Evolutionary conservation across 768 basidiomycete species (phyloP).

Genomic region (Omphalotus guepiniiformis): DNA sequence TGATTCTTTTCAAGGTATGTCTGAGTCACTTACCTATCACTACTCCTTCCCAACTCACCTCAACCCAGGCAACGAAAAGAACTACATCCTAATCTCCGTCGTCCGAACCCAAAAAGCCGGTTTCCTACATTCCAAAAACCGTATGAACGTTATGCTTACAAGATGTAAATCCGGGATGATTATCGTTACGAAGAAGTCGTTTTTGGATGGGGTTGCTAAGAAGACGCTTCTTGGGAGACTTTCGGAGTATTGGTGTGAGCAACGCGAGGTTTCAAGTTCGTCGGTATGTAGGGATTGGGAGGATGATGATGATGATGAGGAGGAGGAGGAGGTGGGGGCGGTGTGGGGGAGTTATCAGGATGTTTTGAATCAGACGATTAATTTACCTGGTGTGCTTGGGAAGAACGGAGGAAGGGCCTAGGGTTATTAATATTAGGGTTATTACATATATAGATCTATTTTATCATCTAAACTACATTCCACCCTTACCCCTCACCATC

Average conservation of each 20-base stretch:
- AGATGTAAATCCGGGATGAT: conserved; percentile 44
- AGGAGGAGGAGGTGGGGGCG: background rate
- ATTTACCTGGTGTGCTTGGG: conserved; percentile 27
- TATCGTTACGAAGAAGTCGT: conserved; percentile 39
- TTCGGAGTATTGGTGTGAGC: conserved; percentile 25
- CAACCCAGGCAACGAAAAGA: conserved; percentile 45
- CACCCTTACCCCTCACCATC: too few relatives aligned
- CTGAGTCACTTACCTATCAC: background rate
- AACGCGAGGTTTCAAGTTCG: too few relatives aligned
- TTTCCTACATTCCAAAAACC: conserved; percentile 39
- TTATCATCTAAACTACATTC: too few relatives aligned
- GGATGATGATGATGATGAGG: conserved; percentile 3
- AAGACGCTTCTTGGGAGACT: conserved; percentile 41
- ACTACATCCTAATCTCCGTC: conserved; percentile 46
- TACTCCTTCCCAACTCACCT: background rate
- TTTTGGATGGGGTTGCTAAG: conserved; percentile 29
- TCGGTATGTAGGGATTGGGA: conserved; percentile 10
- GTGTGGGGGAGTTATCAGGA: conserved; percentile 31
- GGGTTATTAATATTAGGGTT: too few relatives aligned
- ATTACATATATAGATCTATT: too few relatives aligned
- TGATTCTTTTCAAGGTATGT: conserved; percentile 51
- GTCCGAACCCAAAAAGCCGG: conserved; percentile 42
- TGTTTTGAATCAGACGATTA: conserved; percentile 22
- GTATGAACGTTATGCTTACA: conserved; percentile 53
- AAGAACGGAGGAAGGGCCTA: too few relatives aligned